phyloP scores from a whole-genome alignment of 768 basidiomycete genomes.

The Melanogaster broomeanus region DNA sequence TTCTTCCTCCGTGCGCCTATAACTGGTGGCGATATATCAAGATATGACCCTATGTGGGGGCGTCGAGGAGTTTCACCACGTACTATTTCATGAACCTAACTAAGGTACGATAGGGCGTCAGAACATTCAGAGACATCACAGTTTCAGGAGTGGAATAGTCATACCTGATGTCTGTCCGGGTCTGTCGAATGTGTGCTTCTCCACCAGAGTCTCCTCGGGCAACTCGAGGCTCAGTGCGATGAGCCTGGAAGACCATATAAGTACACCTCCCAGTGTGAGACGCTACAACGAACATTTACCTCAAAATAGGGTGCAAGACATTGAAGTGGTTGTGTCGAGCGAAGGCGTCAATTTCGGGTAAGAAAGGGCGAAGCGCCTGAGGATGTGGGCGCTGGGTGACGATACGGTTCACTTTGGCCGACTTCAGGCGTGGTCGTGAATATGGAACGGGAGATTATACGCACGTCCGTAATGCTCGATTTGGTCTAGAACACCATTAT shows the following conservation, averaged over 20 bases:
- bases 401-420: slow-evolving; percentile 45
- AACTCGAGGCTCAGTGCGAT: slow-evolving; percentile 53
- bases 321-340: slow-evolving; percentile 51
- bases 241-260: slow-evolving; percentile 32
- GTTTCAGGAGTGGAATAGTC: not conserved
- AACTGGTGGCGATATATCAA: slow-evolving; percentile 33
- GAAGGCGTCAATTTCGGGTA: slow-evolving; percentile 54
- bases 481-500: slow-evolving; percentile 57
- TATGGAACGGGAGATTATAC: slow-evolving; percentile 11
- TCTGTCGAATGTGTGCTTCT: slow-evolving; percentile 46
- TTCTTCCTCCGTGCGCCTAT: slow-evolving; percentile 50
- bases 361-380: slow-evolving; percentile 43
- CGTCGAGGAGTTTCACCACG: slow-evolving; percentile 7
- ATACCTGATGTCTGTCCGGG: slow-evolving; percentile 41
- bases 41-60: not conserved
- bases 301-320: slow-evolving; percentile 48
- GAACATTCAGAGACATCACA: not conserved
- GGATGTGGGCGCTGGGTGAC: slow-evolving; percentile 49
- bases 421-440: not conserved
- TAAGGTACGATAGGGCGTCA: slow-evolving; percentile 16
- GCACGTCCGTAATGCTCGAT: slow-evolving; percentile 61
- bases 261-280: not conserved
- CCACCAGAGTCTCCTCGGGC: slow-evolving; percentile 50
- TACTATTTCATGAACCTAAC: slow-evolving; percentile 70
- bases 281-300: slow-evolving; percentile 25